Evolutionary conservation across 768 basidiomycete species (phyloP), one percentile per base, ranked within the genome.

Genomic region (Dioszegia aurantiaca): DNA sequence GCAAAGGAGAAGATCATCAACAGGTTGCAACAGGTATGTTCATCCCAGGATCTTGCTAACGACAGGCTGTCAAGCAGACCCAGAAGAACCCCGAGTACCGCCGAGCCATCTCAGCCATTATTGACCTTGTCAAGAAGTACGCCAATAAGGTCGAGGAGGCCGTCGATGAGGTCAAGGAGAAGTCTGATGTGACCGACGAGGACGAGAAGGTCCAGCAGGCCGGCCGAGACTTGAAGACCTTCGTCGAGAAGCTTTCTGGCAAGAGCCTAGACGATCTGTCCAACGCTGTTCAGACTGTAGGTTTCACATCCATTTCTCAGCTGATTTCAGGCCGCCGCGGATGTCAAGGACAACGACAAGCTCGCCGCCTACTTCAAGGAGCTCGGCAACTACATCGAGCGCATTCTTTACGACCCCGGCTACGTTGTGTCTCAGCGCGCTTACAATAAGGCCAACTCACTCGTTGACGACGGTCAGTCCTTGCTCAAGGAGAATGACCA

Each of bases 121-220:
- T 75, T 41, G 51, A 56, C 56, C 61, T 79, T 41, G 65, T 70
- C 63, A 78, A 78, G 67, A 79, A 79, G 67, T 79, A 79, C 68
- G 74, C 72, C 16, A 44, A 61, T 47, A 75, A 75, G 64, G 75
- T 74, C 2, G 60, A 71, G 53, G 67, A 72, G 17, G 72, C 77
- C 27, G 60, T 71, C 27, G 66, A 74, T n/a, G 71, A 75, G 60
- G 67, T 67, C 24, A 58, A 61, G 43, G 66, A 71, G 10, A 74
- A 77, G 60, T 61, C 67, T 40, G 63, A 76, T 19, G 55, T 75
- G 41, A 58, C 59, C 21, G 71, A 70, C 54, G 75, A 74, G 37
- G 70, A 79, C 52, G 68, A 74, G 42, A 69, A 75, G 39, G 72
- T 77, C 28, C 66, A 77, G 64, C 72, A 77, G 56, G 78, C 78